phyloP scores from a whole-genome alignment of 345 rosid genomes.

The Carallia pectinifolia region DNA sequence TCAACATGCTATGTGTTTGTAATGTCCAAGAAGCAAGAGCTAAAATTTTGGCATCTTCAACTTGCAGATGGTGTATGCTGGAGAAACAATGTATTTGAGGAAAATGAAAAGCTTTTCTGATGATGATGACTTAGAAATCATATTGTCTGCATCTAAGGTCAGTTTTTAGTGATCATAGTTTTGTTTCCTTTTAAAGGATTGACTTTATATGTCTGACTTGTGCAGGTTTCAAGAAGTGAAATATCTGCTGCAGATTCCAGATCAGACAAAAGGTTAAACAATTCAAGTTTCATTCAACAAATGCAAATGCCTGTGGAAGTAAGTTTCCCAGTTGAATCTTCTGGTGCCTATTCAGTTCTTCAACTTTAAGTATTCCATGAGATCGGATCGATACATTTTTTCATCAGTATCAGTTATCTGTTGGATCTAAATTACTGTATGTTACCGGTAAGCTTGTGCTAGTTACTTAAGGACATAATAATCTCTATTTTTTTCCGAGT shows the following conservation, averaged over 20 bases:
- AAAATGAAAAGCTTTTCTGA: conserved; percentile 49
- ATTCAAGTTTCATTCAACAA: conserved; percentile 26
- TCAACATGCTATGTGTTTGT: neutral
- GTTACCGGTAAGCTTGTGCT: neutral
- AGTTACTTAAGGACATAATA: neutral
- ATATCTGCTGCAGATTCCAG: conserved; percentile 25
- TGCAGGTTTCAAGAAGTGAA: conserved; percentile 41
- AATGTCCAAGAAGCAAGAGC: conserved; percentile 20
- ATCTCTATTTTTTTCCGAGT: neutral
- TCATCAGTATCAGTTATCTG: neutral
- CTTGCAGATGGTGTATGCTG: conserved; percentile 58
- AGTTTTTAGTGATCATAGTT: conserved; percentile 19
- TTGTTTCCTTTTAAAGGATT: conserved; percentile 19
- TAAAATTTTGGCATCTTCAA: conserved; percentile 29
- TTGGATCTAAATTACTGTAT: neutral
- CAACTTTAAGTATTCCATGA: too few relatives aligned
- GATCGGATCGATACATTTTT: neutral
- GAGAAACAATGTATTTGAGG: conserved; percentile 53
- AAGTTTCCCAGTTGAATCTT: conserved; percentile 10
- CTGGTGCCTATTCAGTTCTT: neutral
- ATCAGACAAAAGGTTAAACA: conserved; percentile 29
- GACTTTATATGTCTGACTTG: conserved; percentile 3
- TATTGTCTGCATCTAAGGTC: conserved; percentile 52
- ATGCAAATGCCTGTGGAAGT: conserved; percentile 30
- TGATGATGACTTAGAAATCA: conserved; percentile 50